phyloP scores from a whole-genome alignment of 73 alveolate species.

The Paramecium octaurelia region DNA sequence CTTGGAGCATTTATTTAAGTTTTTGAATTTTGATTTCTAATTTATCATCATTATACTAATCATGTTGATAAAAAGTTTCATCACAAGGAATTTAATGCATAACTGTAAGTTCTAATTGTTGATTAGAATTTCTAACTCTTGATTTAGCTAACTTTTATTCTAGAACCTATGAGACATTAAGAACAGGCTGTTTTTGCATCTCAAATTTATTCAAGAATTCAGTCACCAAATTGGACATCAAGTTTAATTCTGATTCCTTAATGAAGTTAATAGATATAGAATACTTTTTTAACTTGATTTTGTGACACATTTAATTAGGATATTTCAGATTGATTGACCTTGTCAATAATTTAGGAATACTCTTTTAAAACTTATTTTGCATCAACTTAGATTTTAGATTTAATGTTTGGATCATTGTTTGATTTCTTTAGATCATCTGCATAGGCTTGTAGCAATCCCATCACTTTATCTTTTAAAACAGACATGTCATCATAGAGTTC shows the following conservation, averaged over 20 bases:
- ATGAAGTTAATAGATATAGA: background rate
- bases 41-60: background rate
- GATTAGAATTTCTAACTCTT: background rate
- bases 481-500: conserved; percentile 31
- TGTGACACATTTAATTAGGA: conserved; percentile 2
- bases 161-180: background rate
- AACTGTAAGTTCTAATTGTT: background rate
- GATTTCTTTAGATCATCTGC: conserved; percentile 33
- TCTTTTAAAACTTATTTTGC: background rate
- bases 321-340: conserved; percentile 24
- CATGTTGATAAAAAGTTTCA: conserved; percentile 34
- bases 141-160: conserved; percentile 16
- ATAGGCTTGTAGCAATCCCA: conserved; percentile 40
- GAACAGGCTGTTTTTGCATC: background rate
- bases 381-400: conserved; percentile 33
- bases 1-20: background rate
- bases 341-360: conserved; percentile 23
- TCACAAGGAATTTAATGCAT: conserved; percentile 27
- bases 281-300: background rate
- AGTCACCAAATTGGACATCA: background rate
- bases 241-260: conserved; percentile 17
- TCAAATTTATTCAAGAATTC: conserved; percentile 40
- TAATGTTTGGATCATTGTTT: background rate
- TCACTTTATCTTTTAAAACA: conserved; percentile 23
- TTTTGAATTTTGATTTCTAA: background rate